Conservation (phyloP, 2,329 filamentous ascomycete genomes). For the Fusarium temperatum region DNA sequence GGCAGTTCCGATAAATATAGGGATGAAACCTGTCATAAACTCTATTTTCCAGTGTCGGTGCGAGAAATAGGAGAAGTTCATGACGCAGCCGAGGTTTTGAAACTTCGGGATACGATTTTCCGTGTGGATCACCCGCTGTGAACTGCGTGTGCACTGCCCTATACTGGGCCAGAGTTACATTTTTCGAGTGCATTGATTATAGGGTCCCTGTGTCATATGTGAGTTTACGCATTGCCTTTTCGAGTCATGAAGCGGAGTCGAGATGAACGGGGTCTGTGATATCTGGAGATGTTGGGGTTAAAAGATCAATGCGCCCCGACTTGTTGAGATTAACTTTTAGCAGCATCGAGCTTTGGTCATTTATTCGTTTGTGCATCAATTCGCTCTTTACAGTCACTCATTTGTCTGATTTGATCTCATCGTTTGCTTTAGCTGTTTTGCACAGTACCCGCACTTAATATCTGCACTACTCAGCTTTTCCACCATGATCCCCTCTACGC, state of each 20-base stretch:
- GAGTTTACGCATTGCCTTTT: slow-evolving; percentile 9
- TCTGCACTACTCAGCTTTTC: too few relatives aligned
- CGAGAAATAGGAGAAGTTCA: neutral
- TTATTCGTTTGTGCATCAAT: neutral
- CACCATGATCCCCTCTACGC: slow-evolving; percentile 28
- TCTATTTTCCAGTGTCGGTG: neutral
- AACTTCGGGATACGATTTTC: slow-evolving; percentile 9
- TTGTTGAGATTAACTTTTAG: neutral
- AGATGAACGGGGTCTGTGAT: neutral
- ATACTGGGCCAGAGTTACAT: neutral
- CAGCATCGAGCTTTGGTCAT: neutral
- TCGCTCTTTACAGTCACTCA: neutral
- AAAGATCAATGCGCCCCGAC: slow-evolving; percentile 1
- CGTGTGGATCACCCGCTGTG: neutral
- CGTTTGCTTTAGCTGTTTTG: neutral
- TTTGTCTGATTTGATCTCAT: neutral
- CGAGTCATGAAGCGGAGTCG: neutral
- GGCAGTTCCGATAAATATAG: neutral
- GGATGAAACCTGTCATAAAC: slow-evolving; percentile 16
- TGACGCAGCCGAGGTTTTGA: neutral
- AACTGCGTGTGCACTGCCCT: neutral
- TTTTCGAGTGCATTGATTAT: neutral
- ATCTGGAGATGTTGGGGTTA: neutral
- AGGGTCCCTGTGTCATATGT: neutral
- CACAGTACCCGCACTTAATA: neutral